Conservation (phyloP, 768 basidiomycete species). For the Pleurotus sapidus region DNA sequence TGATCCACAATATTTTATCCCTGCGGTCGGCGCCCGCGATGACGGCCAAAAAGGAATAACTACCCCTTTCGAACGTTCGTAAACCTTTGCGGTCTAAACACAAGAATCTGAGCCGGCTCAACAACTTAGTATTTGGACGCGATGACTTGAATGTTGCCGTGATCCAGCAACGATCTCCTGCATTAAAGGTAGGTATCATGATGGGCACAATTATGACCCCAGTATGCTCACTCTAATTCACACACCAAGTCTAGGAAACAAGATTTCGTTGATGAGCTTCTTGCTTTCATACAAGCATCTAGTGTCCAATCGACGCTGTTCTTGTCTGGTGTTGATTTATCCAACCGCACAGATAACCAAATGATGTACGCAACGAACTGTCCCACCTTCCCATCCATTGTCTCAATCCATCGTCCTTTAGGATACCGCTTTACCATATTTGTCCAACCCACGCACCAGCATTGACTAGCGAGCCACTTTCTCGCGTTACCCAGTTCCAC, state of each 20-base stretch:
- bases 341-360: conserved; percentile 72
- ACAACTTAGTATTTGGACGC: conserved; percentile 61
- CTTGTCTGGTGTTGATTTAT: conserved; percentile 72
- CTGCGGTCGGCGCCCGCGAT: conserved; percentile 73
- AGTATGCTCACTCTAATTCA: conserved; percentile 21
- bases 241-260: conserved; percentile 51
- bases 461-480: conserved; percentile 41
- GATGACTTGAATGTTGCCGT: conserved; percentile 48
- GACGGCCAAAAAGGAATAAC: conserved; percentile 58
- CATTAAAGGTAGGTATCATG: conserved; percentile 54
- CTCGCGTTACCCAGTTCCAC: conserved; percentile 40
- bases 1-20: conserved; percentile 60
- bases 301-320: conserved; percentile 55
- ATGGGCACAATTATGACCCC: neutral
- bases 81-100: neutral
- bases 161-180: conserved; percentile 79
- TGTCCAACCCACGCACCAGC: conserved; percentile 39
- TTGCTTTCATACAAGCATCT: conserved; percentile 52
- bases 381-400: neutral
- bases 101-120: no score
- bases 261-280: conserved; percentile 56
- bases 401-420: conserved; percentile 19
- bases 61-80: conserved; percentile 74
- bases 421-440: conserved; percentile 66
- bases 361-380: conserved; percentile 54